Conservation (phyloP, 2,329 filamentous ascomycete species). For the Penicillium occitanis region DNA sequence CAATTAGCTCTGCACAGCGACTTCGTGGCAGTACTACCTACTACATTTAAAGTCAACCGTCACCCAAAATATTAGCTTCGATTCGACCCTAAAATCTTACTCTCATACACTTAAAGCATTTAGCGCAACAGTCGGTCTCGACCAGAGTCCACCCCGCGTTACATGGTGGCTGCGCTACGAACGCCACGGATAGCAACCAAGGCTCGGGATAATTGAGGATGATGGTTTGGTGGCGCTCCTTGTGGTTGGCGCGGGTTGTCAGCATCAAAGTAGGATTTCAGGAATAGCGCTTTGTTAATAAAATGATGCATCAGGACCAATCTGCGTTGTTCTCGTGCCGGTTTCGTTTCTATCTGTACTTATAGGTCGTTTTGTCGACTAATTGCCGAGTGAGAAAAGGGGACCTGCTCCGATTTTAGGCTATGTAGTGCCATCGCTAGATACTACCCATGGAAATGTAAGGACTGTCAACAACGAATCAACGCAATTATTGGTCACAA, state of each 20-base stretch:
- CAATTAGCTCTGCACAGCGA: background rate
- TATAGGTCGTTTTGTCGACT: background rate
- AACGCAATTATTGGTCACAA: background rate
- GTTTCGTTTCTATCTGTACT: background rate
- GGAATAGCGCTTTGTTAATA: background rate
- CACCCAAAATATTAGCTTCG: background rate
- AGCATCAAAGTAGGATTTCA: constrained; percentile 6
- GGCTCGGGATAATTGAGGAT: constrained; percentile 3
- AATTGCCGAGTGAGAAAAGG: background rate
- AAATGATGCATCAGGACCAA: too few relatives aligned
- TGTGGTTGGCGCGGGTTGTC: background rate
- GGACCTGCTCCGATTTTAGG: background rate
- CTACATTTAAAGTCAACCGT: background rate
- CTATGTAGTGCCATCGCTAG: background rate
- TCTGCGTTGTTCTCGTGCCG: background rate
- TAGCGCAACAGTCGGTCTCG: background rate
- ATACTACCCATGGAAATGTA: background rate
- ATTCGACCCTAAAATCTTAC: background rate
- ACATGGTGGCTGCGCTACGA: constrained; percentile 13
- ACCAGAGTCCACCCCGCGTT: background rate
- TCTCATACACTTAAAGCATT: background rate
- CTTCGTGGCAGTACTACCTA: background rate
- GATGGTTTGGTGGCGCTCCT: background rate
- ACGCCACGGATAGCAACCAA: constrained; percentile 7
- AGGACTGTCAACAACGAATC: background rate